phyloP scores from a whole-genome alignment of 257 asterid genomes.

The Ajuga chamaepitys region DNA sequence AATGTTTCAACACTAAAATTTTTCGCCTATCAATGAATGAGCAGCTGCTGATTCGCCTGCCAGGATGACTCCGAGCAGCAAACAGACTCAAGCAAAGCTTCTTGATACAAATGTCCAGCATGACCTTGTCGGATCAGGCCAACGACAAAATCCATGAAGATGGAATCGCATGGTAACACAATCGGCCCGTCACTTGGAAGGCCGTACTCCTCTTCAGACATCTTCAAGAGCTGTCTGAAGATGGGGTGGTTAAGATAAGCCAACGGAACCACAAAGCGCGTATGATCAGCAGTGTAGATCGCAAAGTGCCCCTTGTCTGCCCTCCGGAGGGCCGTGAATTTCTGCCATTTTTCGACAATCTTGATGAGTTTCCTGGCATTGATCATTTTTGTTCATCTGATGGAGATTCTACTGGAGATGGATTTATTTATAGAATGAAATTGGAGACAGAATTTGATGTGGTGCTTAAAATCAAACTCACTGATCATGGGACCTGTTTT shows the following conservation, averaged over 20 bases:
- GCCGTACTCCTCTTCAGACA: conserved; percentile 35
- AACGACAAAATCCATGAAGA: conserved; percentile 23
- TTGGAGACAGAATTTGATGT: conserved; percentile 4
- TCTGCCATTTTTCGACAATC: conserved; percentile 29
- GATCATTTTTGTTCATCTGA: conserved; percentile 10
- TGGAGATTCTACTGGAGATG: not conserved
- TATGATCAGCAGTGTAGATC: conserved; percentile 16
- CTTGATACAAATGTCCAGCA: conserved; percentile 11
- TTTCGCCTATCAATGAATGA: conserved; percentile 9
- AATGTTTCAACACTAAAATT: not conserved
- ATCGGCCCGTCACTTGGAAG: conserved; percentile 27
- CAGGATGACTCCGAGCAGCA: conserved; percentile 9
- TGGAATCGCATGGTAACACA: conserved; percentile 20
- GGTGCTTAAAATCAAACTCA: conserved; percentile 5
- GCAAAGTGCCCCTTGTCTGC: conserved; percentile 11
- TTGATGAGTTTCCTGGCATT: conserved; percentile 18
- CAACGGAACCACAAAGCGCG: conserved; percentile 25
- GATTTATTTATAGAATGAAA: conserved; percentile 10
- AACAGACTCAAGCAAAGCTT: conserved; percentile 12
- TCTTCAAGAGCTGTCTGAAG: conserved; percentile 24
- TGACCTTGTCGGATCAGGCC: conserved; percentile 14
- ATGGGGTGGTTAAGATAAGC: conserved; percentile 16
- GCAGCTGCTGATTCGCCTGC: conserved; percentile 9
- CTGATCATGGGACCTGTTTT: conserved; percentile 5
- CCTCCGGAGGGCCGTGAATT: conserved; percentile 7